Percentiles rank a stretch among this genome's conserved stretches.
These are phyloP conservation scores for Nakaseomyces delphensis DNA, from an alignment of 1,139 yeast genomes.

Conservation along the genomic window DNA sequence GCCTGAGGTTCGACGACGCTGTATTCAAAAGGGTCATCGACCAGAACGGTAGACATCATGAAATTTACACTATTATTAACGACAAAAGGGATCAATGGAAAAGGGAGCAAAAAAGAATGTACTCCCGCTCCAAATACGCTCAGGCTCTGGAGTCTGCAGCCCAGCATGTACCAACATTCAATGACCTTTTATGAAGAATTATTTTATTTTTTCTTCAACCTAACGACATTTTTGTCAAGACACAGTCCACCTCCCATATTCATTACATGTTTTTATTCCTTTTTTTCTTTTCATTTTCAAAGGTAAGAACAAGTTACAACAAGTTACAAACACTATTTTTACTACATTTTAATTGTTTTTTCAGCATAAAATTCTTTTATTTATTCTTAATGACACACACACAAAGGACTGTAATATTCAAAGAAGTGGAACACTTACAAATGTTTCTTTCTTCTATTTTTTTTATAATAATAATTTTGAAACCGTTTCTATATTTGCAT, in stretches of 20 bases:
- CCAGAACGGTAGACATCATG: conserved; percentile 15
- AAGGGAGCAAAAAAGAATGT: conserved; percentile 7
- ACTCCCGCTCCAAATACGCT: conserved; percentile 4
- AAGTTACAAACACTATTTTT: no score
- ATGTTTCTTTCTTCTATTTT: no score
- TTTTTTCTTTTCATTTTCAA: no score
- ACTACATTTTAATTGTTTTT: no score
- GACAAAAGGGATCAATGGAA: conserved; percentile 12
- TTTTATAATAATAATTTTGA: neutral
- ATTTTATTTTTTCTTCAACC: no score
- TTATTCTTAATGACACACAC: neutral
- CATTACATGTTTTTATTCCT: no score
- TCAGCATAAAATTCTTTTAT: no score
- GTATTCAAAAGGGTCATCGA: conserved; percentile 24
- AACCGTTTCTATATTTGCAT: conserved; percentile 1
- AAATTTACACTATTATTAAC: conserved; percentile 18
- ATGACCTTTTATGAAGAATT: no score
- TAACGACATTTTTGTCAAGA: neutral
- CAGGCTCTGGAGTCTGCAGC: neutral
- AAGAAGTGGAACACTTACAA: no score
- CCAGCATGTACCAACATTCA: neutral
- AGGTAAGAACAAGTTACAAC: no score
- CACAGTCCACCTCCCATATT: no score
- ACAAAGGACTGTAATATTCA: neutral
- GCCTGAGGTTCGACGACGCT: conserved; percentile 16